phyloP scores from a whole-genome alignment of 2,329 filamentous ascomycete genomes.

The Colletotrichum navitas region DNA sequence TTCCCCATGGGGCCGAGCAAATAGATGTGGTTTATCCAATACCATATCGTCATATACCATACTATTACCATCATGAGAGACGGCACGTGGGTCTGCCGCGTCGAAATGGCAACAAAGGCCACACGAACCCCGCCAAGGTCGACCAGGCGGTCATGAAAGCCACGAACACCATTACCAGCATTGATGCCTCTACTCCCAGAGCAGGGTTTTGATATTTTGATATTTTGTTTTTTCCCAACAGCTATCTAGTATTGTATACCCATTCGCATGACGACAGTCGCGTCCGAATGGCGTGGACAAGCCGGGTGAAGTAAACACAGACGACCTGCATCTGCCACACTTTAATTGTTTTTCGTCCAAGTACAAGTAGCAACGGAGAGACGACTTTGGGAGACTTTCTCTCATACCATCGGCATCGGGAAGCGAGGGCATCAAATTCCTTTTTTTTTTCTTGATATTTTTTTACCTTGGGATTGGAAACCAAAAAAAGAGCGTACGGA shows the following conservation, averaged over 20 bases:
- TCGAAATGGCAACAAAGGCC: neutral
- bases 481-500: constrained; percentile 16
- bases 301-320: constrained; percentile 12
- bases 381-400: neutral
- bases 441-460: neutral
- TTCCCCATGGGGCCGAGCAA: constrained; percentile 10
- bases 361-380: constrained; percentile 13
- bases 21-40: neutral
- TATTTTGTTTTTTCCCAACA: neutral
- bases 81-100: neutral
- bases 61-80: neutral
- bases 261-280: constrained; percentile 33
- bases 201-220: constrained; percentile 1
- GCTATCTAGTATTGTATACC: constrained; percentile 32
- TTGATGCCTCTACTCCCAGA: constrained; percentile 15
- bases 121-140: neutral
- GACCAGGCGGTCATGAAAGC: constrained; percentile 10
- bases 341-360: constrained; percentile 13
- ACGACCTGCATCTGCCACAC: constrained; percentile 19
- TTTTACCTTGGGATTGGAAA: constrained; percentile 24
- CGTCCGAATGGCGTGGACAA: constrained; percentile 27
- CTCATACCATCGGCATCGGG: constrained; percentile 25
- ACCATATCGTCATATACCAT: neutral
- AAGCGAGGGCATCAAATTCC: constrained; percentile 33
- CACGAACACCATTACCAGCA: constrained; percentile 26